These are phyloP conservation scores for Fusarium nematophilum DNA, from an alignment of 2,329 filamentous ascomycete genomes.

Conservation along the genomic window DNA sequence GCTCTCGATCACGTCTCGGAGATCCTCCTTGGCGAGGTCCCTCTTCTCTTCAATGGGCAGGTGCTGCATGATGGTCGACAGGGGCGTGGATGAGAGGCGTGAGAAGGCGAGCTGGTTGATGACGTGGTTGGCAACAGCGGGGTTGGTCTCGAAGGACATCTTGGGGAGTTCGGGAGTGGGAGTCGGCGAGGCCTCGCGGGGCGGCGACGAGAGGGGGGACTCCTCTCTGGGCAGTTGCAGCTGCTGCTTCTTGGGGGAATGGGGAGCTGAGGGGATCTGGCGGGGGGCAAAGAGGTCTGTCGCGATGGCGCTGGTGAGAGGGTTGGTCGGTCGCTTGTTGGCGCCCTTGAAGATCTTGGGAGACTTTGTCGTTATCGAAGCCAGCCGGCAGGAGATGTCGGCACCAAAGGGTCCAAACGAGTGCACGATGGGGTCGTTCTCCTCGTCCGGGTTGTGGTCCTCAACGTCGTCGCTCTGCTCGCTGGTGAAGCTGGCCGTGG, in stretches of 20 bases:
- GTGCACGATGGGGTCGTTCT: constrained; percentile 92
- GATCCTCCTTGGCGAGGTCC: constrained; percentile 69
- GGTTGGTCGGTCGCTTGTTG: constrained; percentile 38
- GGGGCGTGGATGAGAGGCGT: constrained; percentile 87
- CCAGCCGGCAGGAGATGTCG: constrained; percentile 84
- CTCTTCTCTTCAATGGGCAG: constrained; percentile 76
- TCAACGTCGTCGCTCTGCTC: constrained; percentile 68
- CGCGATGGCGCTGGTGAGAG: constrained; percentile 35
- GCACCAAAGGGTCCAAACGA: constrained; percentile 93
- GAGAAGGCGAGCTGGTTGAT: constrained; percentile 97
- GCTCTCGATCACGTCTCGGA: constrained; percentile 78
- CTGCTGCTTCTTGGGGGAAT: constrained; percentile 39
- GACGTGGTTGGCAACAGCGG: constrained; percentile 80
- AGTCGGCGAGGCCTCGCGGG: constrained; percentile 28
- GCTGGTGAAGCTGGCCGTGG: constrained; percentile 66
- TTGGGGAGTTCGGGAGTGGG: constrained; percentile 36
- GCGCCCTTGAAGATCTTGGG: constrained; percentile 59
- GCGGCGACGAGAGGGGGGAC: constrained; percentile 44
- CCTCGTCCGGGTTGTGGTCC: constrained; percentile 85
- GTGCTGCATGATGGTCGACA: constrained; percentile 89
- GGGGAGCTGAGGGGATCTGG: constrained; percentile 35
- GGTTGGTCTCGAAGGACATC: constrained; percentile 51
- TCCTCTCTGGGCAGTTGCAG: constrained; percentile 18
- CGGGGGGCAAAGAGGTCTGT: constrained; percentile 40
- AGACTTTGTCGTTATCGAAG: constrained; percentile 78